Evolutionary conservation across 306 rosid species (phyloP).

Genomic region (Vigna unguiculata): DNA sequence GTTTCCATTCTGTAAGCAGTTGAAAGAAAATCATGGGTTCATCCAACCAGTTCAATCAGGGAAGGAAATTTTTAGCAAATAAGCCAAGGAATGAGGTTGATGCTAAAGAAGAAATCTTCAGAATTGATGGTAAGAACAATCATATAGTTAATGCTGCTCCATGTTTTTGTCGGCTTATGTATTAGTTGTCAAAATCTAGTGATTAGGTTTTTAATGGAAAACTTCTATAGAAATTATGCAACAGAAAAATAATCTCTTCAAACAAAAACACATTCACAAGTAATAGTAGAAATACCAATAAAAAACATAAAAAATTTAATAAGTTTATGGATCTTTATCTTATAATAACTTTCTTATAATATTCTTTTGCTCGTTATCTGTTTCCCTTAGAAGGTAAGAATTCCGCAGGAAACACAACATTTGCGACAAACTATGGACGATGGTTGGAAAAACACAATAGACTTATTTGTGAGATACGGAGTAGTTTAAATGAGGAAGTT

Average conservation of each 20-base stretch:
- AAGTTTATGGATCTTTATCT: too few species aligned
- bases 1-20: neutral
- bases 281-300: too few species aligned
- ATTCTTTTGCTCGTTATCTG: too few species aligned
- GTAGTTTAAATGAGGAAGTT: neutral
- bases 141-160: neutral
- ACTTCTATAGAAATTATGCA: too few species aligned
- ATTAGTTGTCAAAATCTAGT: too few species aligned
- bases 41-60: neutral
- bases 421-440: neutral
- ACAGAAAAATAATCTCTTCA: too few species aligned
- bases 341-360: too few species aligned
- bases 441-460: neutral
- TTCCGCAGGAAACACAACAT: neutral
- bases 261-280: too few species aligned
- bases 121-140: neutral
- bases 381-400: neutral
- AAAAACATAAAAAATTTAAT: too few species aligned
- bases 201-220: too few species aligned
- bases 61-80: neutral
- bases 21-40: constrained; percentile 10
- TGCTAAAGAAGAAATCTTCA: neutral
- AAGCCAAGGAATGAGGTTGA: neutral
- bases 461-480: neutral
- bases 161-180: too few species aligned